phyloP scores from a whole-genome alignment of 352 stramenopile species.

The Saprolegnia diclina region DNA sequence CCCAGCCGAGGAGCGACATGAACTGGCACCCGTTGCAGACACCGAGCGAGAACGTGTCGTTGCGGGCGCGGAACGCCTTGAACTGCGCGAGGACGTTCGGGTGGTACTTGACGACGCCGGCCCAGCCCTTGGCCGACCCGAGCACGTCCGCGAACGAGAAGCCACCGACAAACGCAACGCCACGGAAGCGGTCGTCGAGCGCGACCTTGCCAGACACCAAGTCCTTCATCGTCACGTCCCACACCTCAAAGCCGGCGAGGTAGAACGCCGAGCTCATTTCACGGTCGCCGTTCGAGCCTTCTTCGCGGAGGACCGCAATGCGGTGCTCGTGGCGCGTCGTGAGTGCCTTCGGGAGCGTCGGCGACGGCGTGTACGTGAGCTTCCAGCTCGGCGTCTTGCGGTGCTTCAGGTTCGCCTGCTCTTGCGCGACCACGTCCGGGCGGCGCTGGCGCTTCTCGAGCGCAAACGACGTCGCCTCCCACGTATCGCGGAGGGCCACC shows the following conservation, averaged over 20 bases:
- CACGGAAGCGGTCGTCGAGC: conserved; percentile 92
- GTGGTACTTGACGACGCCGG: conserved; percentile 97
- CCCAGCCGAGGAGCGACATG: conserved; percentile 98
- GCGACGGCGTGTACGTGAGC: conserved; percentile 78
- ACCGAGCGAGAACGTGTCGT: conserved; percentile 98
- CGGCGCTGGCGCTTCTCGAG: conserved; percentile 97
- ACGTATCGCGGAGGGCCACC: conserved; percentile 91
- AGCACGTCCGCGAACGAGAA: conserved; percentile 99
- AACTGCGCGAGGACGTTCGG: conserved; percentile 94
- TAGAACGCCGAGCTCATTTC: conserved; percentile 99
- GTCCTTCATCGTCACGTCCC: conserved; percentile 97
- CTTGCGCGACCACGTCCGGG: conserved; percentile 91
- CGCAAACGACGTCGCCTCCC: conserved; percentile 98
- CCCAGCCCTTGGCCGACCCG: conserved; percentile 98
- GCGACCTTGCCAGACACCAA: conserved; percentile 87
- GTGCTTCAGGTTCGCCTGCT: conserved; percentile 87
- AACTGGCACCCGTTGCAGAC: conserved; percentile 99
- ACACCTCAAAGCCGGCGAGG: conserved; percentile 95
- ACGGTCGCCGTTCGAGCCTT: conserved; percentile 98
- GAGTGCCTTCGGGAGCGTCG: conserved; percentile 77
- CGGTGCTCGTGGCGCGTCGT: conserved; percentile 86
- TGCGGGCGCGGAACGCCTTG: conserved; percentile 90
- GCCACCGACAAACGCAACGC: conserved; percentile 97
- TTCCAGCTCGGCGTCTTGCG: conserved; percentile 85
- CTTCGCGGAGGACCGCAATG: conserved; percentile 95